These are phyloP conservation scores for Adansonia madagascariensis DNA, from an alignment of 441 rosid species.

Conservation along the genomic window DNA sequence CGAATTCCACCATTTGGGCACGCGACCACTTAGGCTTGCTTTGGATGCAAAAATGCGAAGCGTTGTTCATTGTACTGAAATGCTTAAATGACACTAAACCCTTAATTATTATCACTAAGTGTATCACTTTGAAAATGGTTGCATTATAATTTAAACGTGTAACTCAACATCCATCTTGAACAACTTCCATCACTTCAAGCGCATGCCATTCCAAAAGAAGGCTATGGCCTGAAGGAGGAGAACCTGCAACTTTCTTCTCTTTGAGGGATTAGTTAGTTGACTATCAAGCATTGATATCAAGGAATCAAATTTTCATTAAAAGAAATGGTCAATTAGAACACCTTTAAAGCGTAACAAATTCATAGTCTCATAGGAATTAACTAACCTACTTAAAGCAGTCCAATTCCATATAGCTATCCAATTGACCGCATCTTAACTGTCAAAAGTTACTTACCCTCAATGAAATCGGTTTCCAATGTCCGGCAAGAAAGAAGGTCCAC, in stretches of 20 bases:
- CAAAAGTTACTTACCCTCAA: neutral
- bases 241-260: neutral
- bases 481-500: conserved; percentile 3
- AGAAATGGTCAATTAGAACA: neutral
- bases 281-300: neutral
- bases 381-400: neutral
- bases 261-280: neutral
- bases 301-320: neutral
- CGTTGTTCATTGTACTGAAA: no score
- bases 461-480: neutral
- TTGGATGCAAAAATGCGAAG: no score
- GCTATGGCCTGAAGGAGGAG: neutral
- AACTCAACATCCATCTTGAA: neutral
- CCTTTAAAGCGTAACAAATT: neutral
- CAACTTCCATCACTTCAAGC: neutral
- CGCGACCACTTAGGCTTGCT: no score
- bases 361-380: neutral
- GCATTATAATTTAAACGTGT: no score
- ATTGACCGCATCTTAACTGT: neutral
- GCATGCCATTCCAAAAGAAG: neutral
- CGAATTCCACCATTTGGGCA: neutral
- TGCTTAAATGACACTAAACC: no score
- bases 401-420: neutral
- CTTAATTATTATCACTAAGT: no score
- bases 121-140: no score